These are phyloP conservation scores for Maudiozyma pseudohumilis DNA, from an alignment of 805 yeast species.

Conservation along the genomic window DNA sequence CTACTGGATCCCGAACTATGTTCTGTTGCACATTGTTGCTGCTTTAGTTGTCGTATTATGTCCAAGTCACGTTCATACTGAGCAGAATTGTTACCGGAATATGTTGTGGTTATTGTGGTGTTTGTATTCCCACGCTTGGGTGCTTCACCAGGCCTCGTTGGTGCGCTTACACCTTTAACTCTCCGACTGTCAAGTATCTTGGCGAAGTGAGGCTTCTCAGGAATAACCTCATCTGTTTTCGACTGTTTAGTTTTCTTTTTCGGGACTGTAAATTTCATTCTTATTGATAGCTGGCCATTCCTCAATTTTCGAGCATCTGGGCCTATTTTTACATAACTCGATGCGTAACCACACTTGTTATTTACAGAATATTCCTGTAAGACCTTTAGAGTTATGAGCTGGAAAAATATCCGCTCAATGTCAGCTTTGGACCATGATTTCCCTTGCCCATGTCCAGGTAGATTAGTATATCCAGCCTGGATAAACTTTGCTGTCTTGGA, in stretches of 20 bases:
- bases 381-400: constrained; percentile 54
- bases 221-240: background rate
- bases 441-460: constrained; percentile 64
- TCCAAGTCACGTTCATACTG: background rate
- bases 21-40: background rate
- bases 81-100: background rate
- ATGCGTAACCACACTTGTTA: constrained; percentile 71
- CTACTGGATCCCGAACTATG: background rate
- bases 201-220: background rate
- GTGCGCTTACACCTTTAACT: background rate
- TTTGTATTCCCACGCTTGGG: no score
- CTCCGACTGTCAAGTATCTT: background rate
- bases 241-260: constrained; percentile 14
- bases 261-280: constrained; percentile 36
- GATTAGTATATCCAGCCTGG: constrained; percentile 49
- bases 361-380: constrained; percentile 63
- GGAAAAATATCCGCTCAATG: constrained; percentile 75
- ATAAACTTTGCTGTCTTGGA: constrained; percentile 52
- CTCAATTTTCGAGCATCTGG: constrained; percentile 42
- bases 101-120: background rate
- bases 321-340: constrained; percentile 63
- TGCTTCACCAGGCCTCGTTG: background rate
- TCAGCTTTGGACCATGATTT: constrained; percentile 52
- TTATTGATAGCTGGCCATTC: constrained; percentile 35
- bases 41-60: background rate